Evolutionary conservation across 1,284 basidiomycete species (phyloP), one percentile per base, ranked within the genome.

Genomic region (Pholiota adiposa): DNA sequence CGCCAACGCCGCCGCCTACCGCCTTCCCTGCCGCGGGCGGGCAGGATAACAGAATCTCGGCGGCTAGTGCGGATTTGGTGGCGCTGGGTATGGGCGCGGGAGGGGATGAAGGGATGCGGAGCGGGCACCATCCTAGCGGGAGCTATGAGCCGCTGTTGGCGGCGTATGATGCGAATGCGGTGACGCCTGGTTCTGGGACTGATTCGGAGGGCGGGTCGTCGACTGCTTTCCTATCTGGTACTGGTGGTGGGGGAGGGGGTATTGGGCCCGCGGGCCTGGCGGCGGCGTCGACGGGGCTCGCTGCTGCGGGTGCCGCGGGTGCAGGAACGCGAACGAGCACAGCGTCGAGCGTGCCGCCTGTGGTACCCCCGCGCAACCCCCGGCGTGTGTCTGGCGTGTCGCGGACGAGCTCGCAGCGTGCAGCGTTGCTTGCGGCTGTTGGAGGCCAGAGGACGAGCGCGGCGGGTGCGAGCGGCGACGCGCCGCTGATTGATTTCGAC

Each of bases 91-190:
- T 51, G n/a, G 44, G 19, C 50, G 31, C 44, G 44, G 33, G 27
- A 6, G 27, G 38, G 14, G 25, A 6, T 21, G 48, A 38, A 12
- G 36, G 44, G 5, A 14, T 31, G 5, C 29, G 34, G 33, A 18
- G 23, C 33, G 25, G 18, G 18, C 44, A 55, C 78, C 83, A 54
- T 49, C 84, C 84, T 62, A 80, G 78, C 11, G 85, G 82, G 19
- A 90, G 88, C 73, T 82, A 82, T 60, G 89, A 90, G 64, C 87
- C 87, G 25, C 75, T 90, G 21, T 71, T 90, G 52, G 79, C 81
- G 3, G 59, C 58, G 19, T 60, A 63, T 34, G 58, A 65, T 46
- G 57, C 61, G 11, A 8, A n/a, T 25, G 21, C 25, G 40, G 50
- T 25, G 11, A 40, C 19, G 14, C n/a, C 33, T 11, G 43, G 33